Conservation (phyloP, 305 asterid species). For the Ilex paraguariensis region DNA sequence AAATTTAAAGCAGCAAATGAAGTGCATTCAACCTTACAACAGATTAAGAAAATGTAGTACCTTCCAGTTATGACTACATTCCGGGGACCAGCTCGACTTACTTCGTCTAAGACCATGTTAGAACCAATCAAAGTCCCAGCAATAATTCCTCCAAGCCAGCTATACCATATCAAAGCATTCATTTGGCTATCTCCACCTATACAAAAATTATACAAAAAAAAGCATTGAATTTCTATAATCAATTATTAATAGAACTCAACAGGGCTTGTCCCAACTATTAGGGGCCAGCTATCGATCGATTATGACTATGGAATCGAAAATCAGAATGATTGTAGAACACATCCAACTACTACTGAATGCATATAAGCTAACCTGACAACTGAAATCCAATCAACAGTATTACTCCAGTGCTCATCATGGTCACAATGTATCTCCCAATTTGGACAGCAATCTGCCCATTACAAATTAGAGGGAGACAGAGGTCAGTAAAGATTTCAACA, state of each 20-base stretch:
- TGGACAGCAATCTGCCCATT: conserved; percentile 64
- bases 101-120: conserved; percentile 93
- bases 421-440: conserved; percentile 77
- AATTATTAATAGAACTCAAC: background rate
- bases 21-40: background rate
- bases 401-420: conserved; percentile 86
- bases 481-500: background rate
- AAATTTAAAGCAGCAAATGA: conserved; percentile 1
- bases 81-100: conserved; percentile 89
- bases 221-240: background rate
- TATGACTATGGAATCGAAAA: too few species aligned
- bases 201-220: conserved; percentile 5
- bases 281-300: too few species aligned
- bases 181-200: conserved; percentile 87
- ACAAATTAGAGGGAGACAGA: background rate
- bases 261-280: too few species aligned
- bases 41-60: conserved; percentile 25
- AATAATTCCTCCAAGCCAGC: conserved; percentile 94
- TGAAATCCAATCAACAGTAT: conserved; percentile 78
- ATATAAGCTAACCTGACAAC: conserved; percentile 62
- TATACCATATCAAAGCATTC: conserved; percentile 84
- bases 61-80: conserved; percentile 96
- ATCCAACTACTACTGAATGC: background rate
- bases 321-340: background rate
- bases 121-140: conserved; percentile 95